A percentile compares a stretch with the other conserved stretches of the same genome.
phyloP scores from a whole-genome alignment of 2,329 filamentous ascomycete species.

The Coleophoma crateriformis region DNA sequence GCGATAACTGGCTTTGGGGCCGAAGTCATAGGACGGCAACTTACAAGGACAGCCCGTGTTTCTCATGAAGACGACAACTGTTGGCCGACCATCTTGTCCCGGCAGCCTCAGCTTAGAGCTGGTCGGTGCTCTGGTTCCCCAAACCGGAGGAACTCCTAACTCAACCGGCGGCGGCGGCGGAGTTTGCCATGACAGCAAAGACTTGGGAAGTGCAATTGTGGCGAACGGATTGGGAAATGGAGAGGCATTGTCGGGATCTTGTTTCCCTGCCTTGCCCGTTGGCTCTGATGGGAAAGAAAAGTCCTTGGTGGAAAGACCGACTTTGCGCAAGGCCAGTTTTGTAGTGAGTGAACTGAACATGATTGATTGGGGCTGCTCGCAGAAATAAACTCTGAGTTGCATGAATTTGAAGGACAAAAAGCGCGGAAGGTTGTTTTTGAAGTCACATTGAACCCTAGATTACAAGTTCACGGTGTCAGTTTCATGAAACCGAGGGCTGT shows the following conservation, averaged over 20 bases:
- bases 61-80: conserved; percentile 61
- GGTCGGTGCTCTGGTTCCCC: conserved; percentile 18
- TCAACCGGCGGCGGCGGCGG: conserved; percentile 20
- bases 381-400: not conserved
- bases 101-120: conserved; percentile 32
- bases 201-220: conserved; percentile 20
- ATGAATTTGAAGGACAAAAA: not conserved
- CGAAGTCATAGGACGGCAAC: conserved; percentile 16
- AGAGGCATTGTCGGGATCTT: conserved; percentile 8
- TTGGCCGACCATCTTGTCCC: conserved; percentile 43
- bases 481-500: not conserved
- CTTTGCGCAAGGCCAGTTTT: conserved; percentile 25
- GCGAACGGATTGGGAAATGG: conserved; percentile 23
- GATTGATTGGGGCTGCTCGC: not conserved
- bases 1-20: too few species aligned
- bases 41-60: conserved; percentile 74
- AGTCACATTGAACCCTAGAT: not conserved
- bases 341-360: conserved; percentile 26
- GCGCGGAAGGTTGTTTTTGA: not conserved
- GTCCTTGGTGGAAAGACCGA: conserved; percentile 20
- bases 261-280: conserved; percentile 5
- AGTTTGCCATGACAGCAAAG: conserved; percentile 22
- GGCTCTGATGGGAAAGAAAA: conserved; percentile 10
- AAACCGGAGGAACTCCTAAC: conserved; percentile 14
- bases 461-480: not conserved